Base-by-base conservation (phyloP, 768 basidiomycete species). In the Lactarius evosmus region DNA sequence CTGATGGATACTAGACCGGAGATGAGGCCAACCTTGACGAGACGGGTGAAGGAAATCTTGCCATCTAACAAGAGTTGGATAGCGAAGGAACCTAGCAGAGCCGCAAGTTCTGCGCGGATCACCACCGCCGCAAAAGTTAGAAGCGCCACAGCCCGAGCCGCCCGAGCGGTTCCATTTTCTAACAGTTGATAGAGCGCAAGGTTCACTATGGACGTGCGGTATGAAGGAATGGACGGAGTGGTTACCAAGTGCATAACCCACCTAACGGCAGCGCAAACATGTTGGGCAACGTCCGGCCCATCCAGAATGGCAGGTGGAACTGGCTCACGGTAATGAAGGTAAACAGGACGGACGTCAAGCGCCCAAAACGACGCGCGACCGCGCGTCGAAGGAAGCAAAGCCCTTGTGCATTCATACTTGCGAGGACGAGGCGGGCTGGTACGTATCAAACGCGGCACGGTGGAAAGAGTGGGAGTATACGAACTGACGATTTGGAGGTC, bases 261-360 rank as follows among this genome's bases (percentile, higher is more conserved):
- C 94, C 91, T 51, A 87, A 84, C 2, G 89, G 77, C 19, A 95
- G 76, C 4, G 94, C 94, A 66, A 95, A 86, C 87, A 94, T 96
- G 73, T 98, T 99, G 1, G 97, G 96, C 7, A 98, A 75, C 0
- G 96, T 97, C 59, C 97, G 77, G 2, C 94, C 87, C 80, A 94
- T 91, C 88, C 93, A 98, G 73, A 93, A 99, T 7, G 87, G 87
- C 6, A 95, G 72, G 72, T 98, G 97, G 71, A 97, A 98, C 71
- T 96, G 94, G 0, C 88, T 85, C 67, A 85, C 80, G 4, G 85
- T 85, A n/a, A 97, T 72, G 0, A 95, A 66, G 1, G 82, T 74
- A 72, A 88, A 96, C 69, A 84, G 79, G 17, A 80, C 70, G 16
- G 85, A 78, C 0, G 86, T 80, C 3, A 74, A 71, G 2, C 77